Evolutionary conservation across 768 basidiomycete species (phyloP).

Genomic region (Hericium coralloides): DNA sequence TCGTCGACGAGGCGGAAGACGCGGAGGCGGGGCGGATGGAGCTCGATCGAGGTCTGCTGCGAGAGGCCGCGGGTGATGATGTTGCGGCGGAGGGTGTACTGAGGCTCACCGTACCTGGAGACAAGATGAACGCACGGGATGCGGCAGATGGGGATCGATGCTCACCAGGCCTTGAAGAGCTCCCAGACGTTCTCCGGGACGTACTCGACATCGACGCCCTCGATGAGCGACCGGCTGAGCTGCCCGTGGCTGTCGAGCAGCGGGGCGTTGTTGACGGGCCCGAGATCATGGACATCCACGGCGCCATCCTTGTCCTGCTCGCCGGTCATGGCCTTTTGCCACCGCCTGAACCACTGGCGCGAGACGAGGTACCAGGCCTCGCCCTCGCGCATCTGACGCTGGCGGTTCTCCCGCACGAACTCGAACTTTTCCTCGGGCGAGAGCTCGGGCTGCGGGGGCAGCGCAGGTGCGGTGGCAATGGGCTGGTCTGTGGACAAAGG

Average conservation of each 20-base stretch:
- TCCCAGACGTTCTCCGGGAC: conserved; percentile 69
- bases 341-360: conserved; percentile 64
- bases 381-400: conserved; percentile 45
- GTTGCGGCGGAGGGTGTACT: conserved; percentile 49
- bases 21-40: conserved; percentile 58
- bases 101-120: conserved; percentile 62
- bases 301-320: conserved; percentile 58
- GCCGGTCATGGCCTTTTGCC: conserved; percentile 65
- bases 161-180: conserved; percentile 60
- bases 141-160: conserved; percentile 6
- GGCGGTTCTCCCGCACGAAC: conserved; percentile 39
- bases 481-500: background rate
- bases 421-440: conserved; percentile 37
- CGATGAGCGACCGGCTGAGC: conserved; percentile 37
- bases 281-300: conserved; percentile 53
- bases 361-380: conserved; percentile 77
- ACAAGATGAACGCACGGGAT: background rate
- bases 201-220: conserved; percentile 66
- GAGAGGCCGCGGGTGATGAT: conserved; percentile 53
- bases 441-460: conserved; percentile 18
- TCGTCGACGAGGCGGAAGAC: conserved; percentile 35
- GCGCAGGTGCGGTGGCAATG: conserved; percentile 2
- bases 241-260: conserved; percentile 49
- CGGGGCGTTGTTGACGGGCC: conserved; percentile 66
- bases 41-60: conserved; percentile 52